phyloP scores from a whole-genome alignment of 2,329 filamentous ascomycete genomes.

The Boeremia lycopersici region DNA sequence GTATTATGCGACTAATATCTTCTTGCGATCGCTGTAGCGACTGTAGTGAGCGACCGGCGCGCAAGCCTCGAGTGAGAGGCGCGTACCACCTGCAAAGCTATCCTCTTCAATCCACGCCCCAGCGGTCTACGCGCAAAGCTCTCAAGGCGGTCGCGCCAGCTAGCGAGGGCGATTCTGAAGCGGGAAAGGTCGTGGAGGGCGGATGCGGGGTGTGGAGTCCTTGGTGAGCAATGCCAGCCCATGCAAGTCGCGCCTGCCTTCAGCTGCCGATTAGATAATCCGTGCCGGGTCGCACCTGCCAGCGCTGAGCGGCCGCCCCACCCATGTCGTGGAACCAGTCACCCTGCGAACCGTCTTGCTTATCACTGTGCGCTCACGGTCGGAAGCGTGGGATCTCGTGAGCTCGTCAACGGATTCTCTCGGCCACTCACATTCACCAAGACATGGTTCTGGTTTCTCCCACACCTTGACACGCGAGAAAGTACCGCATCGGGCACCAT shows the following conservation, averaged over 20 bases:
- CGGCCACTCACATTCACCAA: constrained; percentile 17
- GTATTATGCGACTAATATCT: constrained; percentile 36
- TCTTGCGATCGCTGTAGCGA: constrained; percentile 28
- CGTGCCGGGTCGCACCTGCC: constrained; percentile 19
- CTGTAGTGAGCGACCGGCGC: constrained; percentile 26
- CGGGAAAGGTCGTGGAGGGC: constrained; percentile 17
- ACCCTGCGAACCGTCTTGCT: constrained; percentile 24
- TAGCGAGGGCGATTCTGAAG: constrained; percentile 19
- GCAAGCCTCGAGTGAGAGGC: constrained; percentile 34
- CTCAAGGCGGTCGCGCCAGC: constrained; percentile 23
- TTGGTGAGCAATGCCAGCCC: constrained; percentile 1
- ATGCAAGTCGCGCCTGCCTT: constrained; percentile 12
- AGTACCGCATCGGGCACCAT: constrained; percentile 47
- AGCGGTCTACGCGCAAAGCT: constrained; percentile 37
- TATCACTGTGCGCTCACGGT: constrained; percentile 23
- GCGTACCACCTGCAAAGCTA: constrained; percentile 39
- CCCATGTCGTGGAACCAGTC: constrained; percentile 36
- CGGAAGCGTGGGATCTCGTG: constrained; percentile 17
- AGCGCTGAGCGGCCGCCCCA: constrained; percentile 26
- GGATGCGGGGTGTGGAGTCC: constrained; percentile 19
- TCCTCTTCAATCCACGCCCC: constrained; percentile 23
- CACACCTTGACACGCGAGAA: constrained; percentile 34
- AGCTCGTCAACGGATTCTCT: constrained; percentile 7
- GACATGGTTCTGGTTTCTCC: constrained; percentile 37
- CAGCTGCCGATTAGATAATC: neutral